Conservation (phyloP, 1,284 basidiomycete species). For the Heliocybe sulcata region DNA sequence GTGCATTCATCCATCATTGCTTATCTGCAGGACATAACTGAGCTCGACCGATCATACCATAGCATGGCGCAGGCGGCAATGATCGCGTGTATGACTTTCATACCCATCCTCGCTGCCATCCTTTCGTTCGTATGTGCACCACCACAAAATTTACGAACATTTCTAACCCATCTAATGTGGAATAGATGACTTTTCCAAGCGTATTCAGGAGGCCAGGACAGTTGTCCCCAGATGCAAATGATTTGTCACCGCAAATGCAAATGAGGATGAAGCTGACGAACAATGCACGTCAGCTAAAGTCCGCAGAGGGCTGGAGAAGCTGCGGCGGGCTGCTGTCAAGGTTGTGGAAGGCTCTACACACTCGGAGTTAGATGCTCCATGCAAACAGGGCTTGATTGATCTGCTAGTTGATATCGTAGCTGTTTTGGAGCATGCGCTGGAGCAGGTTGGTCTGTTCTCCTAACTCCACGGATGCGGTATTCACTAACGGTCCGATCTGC, state of each 20-base stretch:
- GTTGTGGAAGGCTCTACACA: constrained; percentile 27
- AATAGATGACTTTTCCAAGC: constrained; percentile 59
- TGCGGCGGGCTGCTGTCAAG: constrained; percentile 42
- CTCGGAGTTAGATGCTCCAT: constrained; percentile 3
- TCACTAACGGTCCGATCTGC: not conserved
- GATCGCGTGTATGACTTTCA: constrained; percentile 49
- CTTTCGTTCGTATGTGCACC: constrained; percentile 54
- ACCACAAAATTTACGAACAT: not conserved
- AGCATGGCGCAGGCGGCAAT: constrained; percentile 47
- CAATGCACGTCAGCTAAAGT: constrained; percentile 40
- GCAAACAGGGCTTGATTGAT: constrained; percentile 8
- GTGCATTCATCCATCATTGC: no score
- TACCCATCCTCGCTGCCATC: constrained; percentile 64
- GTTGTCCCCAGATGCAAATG: constrained; percentile 7
- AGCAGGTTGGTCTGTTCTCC: constrained; percentile 17
- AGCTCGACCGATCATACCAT: no score
- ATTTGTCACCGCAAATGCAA: constrained; percentile 7
- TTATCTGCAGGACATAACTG: no score
- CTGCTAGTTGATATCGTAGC: constrained; percentile 24
- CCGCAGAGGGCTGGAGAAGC: constrained; percentile 49
- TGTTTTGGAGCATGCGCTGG: constrained; percentile 18
- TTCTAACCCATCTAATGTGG: not conserved
- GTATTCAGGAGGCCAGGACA: not conserved
- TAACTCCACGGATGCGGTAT: not conserved
- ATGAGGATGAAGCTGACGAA: constrained; percentile 22